phyloP scores from a whole-genome alignment of 495 filamentous ascomycete genomes.

The Staphylotrichum longicolle region DNA sequence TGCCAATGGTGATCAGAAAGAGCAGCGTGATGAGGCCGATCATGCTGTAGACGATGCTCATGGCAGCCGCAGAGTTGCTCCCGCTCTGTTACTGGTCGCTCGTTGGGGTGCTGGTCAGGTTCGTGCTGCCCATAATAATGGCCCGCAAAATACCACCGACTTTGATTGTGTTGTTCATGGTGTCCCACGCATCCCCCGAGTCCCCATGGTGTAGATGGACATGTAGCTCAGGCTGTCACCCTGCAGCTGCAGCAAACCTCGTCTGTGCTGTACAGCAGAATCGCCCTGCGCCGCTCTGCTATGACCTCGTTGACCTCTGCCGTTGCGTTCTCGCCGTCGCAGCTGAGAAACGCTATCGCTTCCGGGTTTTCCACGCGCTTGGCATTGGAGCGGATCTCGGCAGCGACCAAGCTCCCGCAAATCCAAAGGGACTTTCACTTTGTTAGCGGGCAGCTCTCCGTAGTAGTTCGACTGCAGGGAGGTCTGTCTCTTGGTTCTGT shows the following conservation, averaged over 20 bases:
- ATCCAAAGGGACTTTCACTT: constrained; percentile 35
- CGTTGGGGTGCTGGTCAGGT: constrained; percentile 25
- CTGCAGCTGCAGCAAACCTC: constrained; percentile 53
- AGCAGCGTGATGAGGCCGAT: constrained; percentile 91
- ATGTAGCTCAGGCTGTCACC: constrained; percentile 44
- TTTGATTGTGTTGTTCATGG: constrained; percentile 35
- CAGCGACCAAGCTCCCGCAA: constrained; percentile 37
- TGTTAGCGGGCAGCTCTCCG: neutral
- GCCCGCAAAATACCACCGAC: constrained; percentile 33
- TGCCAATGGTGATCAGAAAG: constrained; percentile 89
- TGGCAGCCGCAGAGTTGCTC: constrained; percentile 70
- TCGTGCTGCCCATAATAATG: constrained; percentile 36
- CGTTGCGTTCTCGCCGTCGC: constrained; percentile 41
- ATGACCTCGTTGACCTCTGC: constrained; percentile 39
- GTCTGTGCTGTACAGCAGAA: constrained; percentile 59
- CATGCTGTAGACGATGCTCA: constrained; percentile 97
- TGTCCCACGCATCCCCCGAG: constrained; percentile 34
- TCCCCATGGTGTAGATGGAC: constrained; percentile 56
- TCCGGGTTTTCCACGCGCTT: constrained; percentile 29
- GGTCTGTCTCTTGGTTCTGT: constrained; percentile 29
- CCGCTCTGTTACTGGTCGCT: constrained; percentile 44
- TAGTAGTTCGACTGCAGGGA: neutral
- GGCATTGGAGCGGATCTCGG: constrained; percentile 33
- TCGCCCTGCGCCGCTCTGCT: constrained; percentile 45
- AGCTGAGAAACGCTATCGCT: constrained; percentile 47